phyloP scores from a whole-genome alignment of 2,329 filamentous ascomycete genomes.

The Penicillium glabrum region DNA sequence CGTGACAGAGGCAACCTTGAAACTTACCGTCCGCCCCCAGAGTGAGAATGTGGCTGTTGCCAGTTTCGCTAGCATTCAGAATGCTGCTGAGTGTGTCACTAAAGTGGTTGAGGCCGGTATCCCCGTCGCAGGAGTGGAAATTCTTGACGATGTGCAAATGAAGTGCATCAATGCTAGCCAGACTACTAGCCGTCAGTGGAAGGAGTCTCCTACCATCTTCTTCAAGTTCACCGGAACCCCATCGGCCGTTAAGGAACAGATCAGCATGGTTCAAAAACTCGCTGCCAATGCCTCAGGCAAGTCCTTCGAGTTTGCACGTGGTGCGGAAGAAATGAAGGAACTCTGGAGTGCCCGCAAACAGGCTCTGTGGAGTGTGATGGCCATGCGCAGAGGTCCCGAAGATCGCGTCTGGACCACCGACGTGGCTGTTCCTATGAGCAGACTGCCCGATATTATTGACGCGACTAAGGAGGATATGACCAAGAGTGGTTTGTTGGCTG shows the following conservation, averaged over 20 bases:
- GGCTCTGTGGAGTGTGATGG: constrained; percentile 71
- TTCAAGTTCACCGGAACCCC: constrained; percentile 73
- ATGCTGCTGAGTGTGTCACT: constrained; percentile 76
- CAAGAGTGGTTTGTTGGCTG: constrained; percentile 61
- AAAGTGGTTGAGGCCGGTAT: constrained; percentile 77
- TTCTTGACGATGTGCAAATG: constrained; percentile 92
- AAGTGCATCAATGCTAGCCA: constrained; percentile 60
- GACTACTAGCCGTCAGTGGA: constrained; percentile 57
- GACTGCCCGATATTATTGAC: constrained; percentile 70
- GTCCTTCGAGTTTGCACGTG: constrained; percentile 67
- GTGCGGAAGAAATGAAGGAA: constrained; percentile 64
- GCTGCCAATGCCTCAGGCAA: constrained; percentile 56
- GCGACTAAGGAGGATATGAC: constrained; percentile 66
- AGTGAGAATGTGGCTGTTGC: constrained; percentile 78
- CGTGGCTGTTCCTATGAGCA: constrained; percentile 73
- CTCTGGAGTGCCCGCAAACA: constrained; percentile 76
- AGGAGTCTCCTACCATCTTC: constrained; percentile 69
- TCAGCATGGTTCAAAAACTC: constrained; percentile 59
- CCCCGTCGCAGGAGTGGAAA: constrained; percentile 86
- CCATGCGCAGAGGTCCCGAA: constrained; percentile 58
- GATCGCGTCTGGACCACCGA: constrained; percentile 77
- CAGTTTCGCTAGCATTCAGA: constrained; percentile 63
- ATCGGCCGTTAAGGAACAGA: constrained; percentile 62
- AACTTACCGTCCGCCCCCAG: constrained; percentile 77
- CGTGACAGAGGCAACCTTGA: constrained; percentile 86